phyloP scores from a whole-genome alignment of 257 asterid species.

The Capsicum chinense region DNA sequence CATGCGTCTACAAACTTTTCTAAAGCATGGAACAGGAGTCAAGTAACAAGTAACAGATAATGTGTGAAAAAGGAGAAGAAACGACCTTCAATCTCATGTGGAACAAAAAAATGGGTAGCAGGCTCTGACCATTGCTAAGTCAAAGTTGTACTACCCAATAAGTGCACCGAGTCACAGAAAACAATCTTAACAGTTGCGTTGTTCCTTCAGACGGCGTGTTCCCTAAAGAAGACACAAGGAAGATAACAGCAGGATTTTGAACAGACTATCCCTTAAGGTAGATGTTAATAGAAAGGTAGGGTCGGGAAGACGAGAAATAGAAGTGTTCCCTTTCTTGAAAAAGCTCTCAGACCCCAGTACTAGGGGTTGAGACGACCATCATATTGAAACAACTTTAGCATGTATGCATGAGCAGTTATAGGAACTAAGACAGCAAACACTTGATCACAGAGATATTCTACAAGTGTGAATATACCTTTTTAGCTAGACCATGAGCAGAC shows the following conservation, averaged over 20 bases:
- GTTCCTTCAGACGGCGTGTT: background rate
- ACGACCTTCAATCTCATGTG: background rate
- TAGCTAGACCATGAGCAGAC: slow-evolving; percentile 63
- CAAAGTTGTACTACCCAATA: background rate
- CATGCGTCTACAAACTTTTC: background rate
- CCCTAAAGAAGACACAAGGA: background rate
- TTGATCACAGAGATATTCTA: background rate
- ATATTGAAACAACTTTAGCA: background rate
- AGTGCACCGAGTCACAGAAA: background rate
- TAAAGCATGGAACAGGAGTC: background rate
- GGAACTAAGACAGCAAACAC: slow-evolving; percentile 11
- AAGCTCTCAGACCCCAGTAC: background rate
- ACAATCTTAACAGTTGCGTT: background rate
- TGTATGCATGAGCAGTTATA: background rate
- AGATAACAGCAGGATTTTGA: background rate
- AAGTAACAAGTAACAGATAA: background rate
- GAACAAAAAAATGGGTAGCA: background rate
- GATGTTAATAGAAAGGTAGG: background rate
- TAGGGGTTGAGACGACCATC: background rate
- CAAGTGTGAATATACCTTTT: slow-evolving; percentile 45
- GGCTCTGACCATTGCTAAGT: slow-evolving; percentile 22
- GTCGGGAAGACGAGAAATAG: background rate
- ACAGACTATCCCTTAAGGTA: slow-evolving; percentile 16
- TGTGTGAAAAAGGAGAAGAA: background rate
- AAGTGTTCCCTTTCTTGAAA: background rate